Base-by-base conservation (phyloP, 768 basidiomycete species). In the Termitomyces sp. region DNA sequence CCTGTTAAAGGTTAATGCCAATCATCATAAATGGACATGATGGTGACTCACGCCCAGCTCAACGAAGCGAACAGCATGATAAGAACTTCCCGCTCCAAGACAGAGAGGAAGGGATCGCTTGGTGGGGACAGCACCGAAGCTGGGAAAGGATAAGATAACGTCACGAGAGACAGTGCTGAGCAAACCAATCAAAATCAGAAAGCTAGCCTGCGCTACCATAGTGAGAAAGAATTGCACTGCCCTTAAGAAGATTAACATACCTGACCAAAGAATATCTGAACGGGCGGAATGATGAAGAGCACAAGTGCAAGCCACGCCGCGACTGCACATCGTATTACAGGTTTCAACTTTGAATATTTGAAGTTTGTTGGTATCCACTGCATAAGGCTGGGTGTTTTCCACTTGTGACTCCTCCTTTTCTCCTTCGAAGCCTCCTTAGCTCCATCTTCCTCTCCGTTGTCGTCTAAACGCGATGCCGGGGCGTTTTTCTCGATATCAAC, bases 101-200 rank as follows among this genome's bases (percentile, higher is more conserved):
- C 85, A 4, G 78, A 74, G n/a, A 87, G 71, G 63, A 90, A 88
- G 0, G 87, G 85, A 53, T 87, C 87, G 21, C 65, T 73, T 0
- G 89, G 87, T 1, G 89, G 85, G 4, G 85, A 86, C 3, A 91
- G 61, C 60, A 90, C 81, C 0, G 83, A 72, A 4, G 82, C 88
- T 88, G 14, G 54, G 11, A 16, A n/a, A 49, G 2, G 19, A 51
- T 45, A 59, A 53, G 40, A 34, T 23, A 29, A 17, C 52, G 55
- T 25, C 2, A 14, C 29, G 2, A 17, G 38, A 23, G 5, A 43
- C 25, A 42, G 25, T 37, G 14, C 44, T 11, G 27, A 21, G 61
- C 63, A 19, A 52, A 85, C 86, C 81, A 3, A 90, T 78, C 4
- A 89, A 69, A 45, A 89, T 80, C 9, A 90, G 62, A 63, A 88